phyloP scores from a whole-genome alignment of 805 yeast species.

The Naumovozyma baii region DNA sequence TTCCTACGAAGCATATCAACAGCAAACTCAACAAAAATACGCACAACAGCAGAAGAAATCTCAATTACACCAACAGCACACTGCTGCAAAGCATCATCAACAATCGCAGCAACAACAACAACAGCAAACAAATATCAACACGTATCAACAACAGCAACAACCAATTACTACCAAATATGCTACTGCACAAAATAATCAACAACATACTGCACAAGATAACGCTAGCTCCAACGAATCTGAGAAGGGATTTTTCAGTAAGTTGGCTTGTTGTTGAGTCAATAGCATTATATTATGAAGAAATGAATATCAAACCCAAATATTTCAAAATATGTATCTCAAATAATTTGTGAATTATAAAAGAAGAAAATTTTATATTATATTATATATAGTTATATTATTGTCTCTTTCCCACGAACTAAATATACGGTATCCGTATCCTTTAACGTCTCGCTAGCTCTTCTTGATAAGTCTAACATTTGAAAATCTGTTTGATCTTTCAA shows the following conservation, averaged over 20 bases:
- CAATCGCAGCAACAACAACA: slow-evolving; percentile 9
- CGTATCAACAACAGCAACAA: slow-evolving; percentile 16
- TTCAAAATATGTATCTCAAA: too few species aligned
- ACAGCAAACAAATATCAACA: slow-evolving; percentile 6
- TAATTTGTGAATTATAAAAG: too few species aligned
- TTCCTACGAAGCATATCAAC: slow-evolving; percentile 32
- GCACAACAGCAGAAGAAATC: slow-evolving; percentile 23
- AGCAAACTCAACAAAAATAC: slow-evolving; percentile 30
- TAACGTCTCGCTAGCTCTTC: slow-evolving; percentile 15
- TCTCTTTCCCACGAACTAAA: slow-evolving; percentile 21
- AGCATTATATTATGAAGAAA: too few species aligned
- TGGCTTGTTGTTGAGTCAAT: slow-evolving; percentile 29
- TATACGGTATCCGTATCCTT: slow-evolving; percentile 19
- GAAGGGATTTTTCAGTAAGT: slow-evolving; percentile 28
- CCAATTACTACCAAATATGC: slow-evolving; percentile 11
- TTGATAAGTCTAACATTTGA: slow-evolving; percentile 7
- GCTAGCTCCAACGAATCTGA: slow-evolving; percentile 14
- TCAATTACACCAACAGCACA: slow-evolving; percentile 6
- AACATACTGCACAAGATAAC: slow-evolving; percentile 6
- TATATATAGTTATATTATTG: slow-evolving; percentile 1
- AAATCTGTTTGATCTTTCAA: not conserved
- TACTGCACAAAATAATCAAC: slow-evolving; percentile 6
- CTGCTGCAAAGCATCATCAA: slow-evolving; percentile 6
- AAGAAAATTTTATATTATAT: too few species aligned
- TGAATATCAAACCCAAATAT: too few species aligned